Conservation (phyloP, 441 rosid species). For the Euphorbia schlechtendalii region DNA sequence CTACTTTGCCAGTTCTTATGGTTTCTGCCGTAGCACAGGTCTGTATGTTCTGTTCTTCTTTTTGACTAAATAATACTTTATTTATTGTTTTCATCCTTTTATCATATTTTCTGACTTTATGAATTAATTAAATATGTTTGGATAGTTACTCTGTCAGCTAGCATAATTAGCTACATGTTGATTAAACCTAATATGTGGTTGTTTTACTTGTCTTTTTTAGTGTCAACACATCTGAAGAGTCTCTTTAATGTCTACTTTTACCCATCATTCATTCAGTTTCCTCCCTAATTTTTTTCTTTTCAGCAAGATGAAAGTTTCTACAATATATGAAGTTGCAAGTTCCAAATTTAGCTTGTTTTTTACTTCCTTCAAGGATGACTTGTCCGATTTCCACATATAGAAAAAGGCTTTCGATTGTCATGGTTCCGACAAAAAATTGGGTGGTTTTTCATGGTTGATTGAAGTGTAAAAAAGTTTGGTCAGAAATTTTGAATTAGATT, state of each 20-base stretch:
- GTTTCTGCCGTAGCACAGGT: conserved; percentile 97
- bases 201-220: too few species aligned
- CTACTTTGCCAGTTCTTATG: conserved; percentile 81
- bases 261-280: not conserved
- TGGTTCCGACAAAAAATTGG: not conserved
- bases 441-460: not conserved
- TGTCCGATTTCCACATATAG: not conserved
- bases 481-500: not conserved
- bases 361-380: conserved; percentile 1
- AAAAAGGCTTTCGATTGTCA: not conserved
- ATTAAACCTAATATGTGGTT: not conserved
- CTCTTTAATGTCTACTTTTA: not conserved
- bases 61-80: conserved; percentile 4
- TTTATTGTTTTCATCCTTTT: not conserved
- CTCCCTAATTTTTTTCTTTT: not conserved
- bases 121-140: not conserved
- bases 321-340: not conserved
- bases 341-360: not conserved
- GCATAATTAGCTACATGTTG: not conserved
- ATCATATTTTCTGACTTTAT: not conserved
- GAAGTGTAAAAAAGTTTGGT: not conserved
- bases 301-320: not conserved
- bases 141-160: not conserved
- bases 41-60: conserved; percentile 28
- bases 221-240: not conserved